Percentiles rank a stretch among this genome's conserved stretches.
Conservation (phyloP, 2,329 filamentous ascomycete genomes). For the Lasiodiplodia gonubiensis region DNA sequence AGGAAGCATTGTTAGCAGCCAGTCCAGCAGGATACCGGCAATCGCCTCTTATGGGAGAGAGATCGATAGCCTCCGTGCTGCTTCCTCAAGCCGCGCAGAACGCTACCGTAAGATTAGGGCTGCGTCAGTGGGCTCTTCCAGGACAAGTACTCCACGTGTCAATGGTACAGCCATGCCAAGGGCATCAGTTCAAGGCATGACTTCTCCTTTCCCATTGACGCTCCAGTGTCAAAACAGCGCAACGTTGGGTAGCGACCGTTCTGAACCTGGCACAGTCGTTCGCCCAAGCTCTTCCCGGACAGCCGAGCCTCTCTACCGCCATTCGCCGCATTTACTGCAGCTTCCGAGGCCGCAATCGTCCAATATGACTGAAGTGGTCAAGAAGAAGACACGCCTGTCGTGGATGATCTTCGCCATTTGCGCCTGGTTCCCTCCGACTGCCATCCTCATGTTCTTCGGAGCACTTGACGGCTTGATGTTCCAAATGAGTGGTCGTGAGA, state of each 20-base stretch:
- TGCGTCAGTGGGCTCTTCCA: neutral
- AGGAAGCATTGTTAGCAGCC: constrained; percentile 13
- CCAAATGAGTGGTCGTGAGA: constrained; percentile 11
- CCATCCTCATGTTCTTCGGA: constrained; percentile 13
- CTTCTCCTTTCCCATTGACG: neutral
- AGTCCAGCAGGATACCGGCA: neutral
- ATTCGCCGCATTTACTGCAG: neutral
- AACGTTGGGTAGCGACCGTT: neutral
- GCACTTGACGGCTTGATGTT: constrained; percentile 18
- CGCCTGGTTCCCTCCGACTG: constrained; percentile 14
- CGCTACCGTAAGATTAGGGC: neutral
- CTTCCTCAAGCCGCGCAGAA: constrained; percentile 1
- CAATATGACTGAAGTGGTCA: neutral
- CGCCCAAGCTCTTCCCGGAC: neutral
- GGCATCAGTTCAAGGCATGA: constrained; percentile 7
- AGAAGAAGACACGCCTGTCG: constrained; percentile 4
- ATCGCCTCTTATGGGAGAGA: constrained; percentile 7
- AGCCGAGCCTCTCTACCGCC: neutral
- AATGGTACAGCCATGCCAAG: neutral
- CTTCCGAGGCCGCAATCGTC: neutral
- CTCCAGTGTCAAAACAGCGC: neutral
- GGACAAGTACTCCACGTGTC: neutral
- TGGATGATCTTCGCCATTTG: constrained; percentile 19
- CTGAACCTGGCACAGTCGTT: neutral
- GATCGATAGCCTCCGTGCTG: constrained; percentile 8